Evolutionary conservation across 2,329 filamentous ascomycete species (phyloP), one percentile per base, ranked within the genome.

Genomic region (Arthrinium phaeospermum): DNA sequence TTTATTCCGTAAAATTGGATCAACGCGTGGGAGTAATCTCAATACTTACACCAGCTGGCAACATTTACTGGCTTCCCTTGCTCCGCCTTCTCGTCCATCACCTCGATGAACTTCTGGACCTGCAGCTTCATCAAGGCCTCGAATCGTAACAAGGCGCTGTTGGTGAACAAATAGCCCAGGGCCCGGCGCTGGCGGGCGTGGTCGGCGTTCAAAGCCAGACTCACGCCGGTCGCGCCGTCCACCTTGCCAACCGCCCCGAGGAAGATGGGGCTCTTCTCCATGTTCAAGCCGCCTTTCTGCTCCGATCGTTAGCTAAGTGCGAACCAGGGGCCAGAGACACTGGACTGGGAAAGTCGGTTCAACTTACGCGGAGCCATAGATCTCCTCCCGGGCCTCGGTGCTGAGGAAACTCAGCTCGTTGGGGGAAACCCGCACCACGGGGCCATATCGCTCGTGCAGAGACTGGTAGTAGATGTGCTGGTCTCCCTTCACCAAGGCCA

Each of bases 251-350:
- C 75, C n/a, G 72, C 76, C 41, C 78, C 77, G 0, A 78, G 73
- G 68, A 75, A 76, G 37, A 78, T 74, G 0, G 78, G 77, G 30
- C 75, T 75, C 67, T 80, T 80, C 70, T 79, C 77, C 76, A 80
- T 78, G 70, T 78, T 74, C 41, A 71, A 67, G 16, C 73, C 74
- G 1, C 72, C 71, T 44, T 72, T 75, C 73, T 77, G 68, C 51
- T 44, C n/a, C 3, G 0, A 41, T n/a, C 5, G 49, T 34, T 1
- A 72, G 70, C 22, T 45, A 7, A 12, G 16, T 30, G 3, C 22
- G 6, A 3, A 7, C 7, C 19, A 7, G 6, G 7, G 22, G 46
- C 3, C 8, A 2, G 14, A 8, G 22, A 22, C 3, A 16, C 13
- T 8, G 16, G 1, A n/a, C n/a, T n/a, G n/a, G 27, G 27, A 30